Conservation (phyloP, 1,139 yeast genomes). For the Debaryomyces subglobosus region DNA sequence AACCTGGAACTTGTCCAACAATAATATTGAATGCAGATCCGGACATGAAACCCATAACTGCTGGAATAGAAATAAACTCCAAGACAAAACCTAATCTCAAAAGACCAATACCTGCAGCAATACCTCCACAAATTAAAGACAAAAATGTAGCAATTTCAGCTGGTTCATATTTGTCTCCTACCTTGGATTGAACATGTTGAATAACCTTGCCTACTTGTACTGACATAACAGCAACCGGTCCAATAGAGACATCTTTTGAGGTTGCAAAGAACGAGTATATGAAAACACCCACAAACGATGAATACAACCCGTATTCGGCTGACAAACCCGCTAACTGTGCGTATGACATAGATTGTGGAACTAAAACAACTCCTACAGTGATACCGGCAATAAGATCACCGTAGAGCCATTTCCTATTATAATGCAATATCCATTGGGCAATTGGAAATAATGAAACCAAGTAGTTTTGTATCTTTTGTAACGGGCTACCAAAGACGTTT, state of each 20-base stretch:
- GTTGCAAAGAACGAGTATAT: conserved; percentile 91
- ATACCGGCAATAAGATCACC: conserved; percentile 90
- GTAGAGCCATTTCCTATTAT: conserved; percentile 76
- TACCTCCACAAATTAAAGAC: conserved; percentile 81
- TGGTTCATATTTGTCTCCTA: conserved; percentile 47
- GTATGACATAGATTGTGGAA: conserved; percentile 95
- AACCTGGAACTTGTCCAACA: conserved; percentile 82
- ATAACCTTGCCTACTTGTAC: conserved; percentile 81
- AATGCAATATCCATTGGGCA: conserved; percentile 78
- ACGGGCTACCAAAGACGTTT: conserved; percentile 44
- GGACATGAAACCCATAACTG: conserved; percentile 93
- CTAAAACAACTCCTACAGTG: conserved; percentile 90
- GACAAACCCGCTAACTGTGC: conserved; percentile 83
- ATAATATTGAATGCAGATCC: conserved; percentile 89
- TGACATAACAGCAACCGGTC: conserved; percentile 98
- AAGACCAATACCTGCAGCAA: conserved; percentile 80
- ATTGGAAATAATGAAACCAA: conserved; percentile 75
- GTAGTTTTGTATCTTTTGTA: conserved; percentile 44
- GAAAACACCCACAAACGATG: conserved; percentile 90
- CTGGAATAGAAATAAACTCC: conserved; percentile 88
- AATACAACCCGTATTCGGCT: conserved; percentile 86
- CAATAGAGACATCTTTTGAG: conserved; percentile 92
- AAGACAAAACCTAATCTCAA: conserved; percentile 84
- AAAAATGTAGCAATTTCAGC: conserved; percentile 80
- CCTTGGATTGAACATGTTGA: conserved; percentile 53